These are phyloP conservation scores for Bauhinia variegata DNA, from an alignment of 306 rosid species.

Conservation along the genomic window DNA sequence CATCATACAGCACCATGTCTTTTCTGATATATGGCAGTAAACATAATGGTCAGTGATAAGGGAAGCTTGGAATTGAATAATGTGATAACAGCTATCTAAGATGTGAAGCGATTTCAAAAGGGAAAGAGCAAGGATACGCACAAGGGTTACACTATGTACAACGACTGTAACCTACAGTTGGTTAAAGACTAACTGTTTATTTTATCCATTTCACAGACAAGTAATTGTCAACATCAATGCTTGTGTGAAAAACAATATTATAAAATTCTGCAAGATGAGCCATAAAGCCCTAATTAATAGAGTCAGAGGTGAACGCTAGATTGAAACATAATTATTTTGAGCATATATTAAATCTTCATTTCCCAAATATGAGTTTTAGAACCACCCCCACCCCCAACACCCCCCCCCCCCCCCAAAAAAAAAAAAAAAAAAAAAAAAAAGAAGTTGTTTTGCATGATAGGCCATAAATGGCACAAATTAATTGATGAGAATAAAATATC, in stretches of 20 bases:
- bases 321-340: slow-evolving; percentile 5
- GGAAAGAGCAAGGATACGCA: too few relatives aligned
- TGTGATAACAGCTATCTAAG: neutral
- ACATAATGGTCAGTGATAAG: neutral
- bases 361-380: neutral
- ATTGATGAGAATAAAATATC: slow-evolving; percentile 2
- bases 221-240: slow-evolving; percentile 4
- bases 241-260: slow-evolving; percentile 6
- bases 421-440: too few relatives aligned
- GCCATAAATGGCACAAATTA: neutral
- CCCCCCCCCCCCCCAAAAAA: too few relatives aligned
- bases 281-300: too few relatives aligned
- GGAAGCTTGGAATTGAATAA: too few relatives aligned
- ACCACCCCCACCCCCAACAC: too few relatives aligned
- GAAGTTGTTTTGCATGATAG: neutral
- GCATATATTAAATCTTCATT: neutral
- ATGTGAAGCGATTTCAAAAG: too few relatives aligned
- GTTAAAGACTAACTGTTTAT: neutral
- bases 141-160: too few relatives aligned
- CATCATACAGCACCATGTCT: too few relatives aligned
- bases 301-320: neutral
- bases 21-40: too few relatives aligned
- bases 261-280: neutral
- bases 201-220: neutral
- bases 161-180: too few relatives aligned